Base-by-base conservation (phyloP, 2,329 filamentous ascomycete species). In the Aspergillus sp. region DNA sequence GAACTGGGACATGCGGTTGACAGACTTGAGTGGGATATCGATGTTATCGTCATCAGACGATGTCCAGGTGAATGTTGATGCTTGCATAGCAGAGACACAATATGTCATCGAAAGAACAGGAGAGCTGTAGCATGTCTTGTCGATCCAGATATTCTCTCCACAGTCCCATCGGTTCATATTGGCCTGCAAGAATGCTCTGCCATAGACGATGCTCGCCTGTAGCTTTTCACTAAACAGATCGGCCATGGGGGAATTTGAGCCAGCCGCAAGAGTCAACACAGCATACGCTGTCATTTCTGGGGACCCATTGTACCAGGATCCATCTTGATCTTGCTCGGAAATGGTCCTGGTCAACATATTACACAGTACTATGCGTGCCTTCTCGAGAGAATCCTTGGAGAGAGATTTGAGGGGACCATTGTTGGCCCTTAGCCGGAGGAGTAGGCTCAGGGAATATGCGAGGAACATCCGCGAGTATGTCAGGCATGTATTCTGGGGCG, bases 61-160 rank as follows among this genome's bases (percentile, higher is more conserved):
- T 38, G 43, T 42, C 28, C 43, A 44, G 28, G 51, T 41, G 42
- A 53, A 50, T n/a, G 26, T 34, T 12, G 39, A 26, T n/a, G 39
- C 43, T 39, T 45, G 39, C 28, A 60, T 39, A 10, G 61, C 61
- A 38, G 60, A 58, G 13, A 65, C 37, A 32, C 50, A 48, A 46
- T 63, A 62, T 27, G 53, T 51, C 34, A 60, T 44, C n/a, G 51
- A 50, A 2, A 58, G 44, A 29, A 53, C 44, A 7, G 51, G n/a
- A 44, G 40, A 42, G 32, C 33, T 33, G 27, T 42, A 42, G n/a
- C 31, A 35, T 13, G 37, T 33, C 27, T 42, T 42, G 27, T 42
- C 40, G 27, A 42, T 34, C 40, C 40, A 42, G 29, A 34, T 35
- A 9, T 34, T 27, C 26, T 29, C 26, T 4, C 30, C 11, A 12